Percentiles rank a stretch among this genome's conserved stretches.
phyloP scores from a whole-genome alignment of 306 rosid species.

The Quercus mongolica region DNA sequence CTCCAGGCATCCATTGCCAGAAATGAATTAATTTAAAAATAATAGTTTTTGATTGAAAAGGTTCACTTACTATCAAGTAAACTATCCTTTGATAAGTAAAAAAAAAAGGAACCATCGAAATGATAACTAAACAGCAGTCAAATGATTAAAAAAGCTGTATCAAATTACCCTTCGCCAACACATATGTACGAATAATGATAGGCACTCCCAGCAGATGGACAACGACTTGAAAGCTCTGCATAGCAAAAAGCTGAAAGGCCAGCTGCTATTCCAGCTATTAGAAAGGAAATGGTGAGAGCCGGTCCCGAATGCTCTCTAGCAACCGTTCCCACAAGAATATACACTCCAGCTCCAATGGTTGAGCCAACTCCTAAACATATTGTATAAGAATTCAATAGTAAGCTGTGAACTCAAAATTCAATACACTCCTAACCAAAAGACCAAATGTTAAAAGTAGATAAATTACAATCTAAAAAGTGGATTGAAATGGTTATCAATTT shows the following conservation, averaged over 20 bases:
- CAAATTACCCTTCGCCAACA: constrained; percentile 86
- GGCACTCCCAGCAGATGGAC: constrained; percentile 99
- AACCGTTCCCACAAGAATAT: constrained; percentile 94
- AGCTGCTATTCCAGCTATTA: constrained; percentile 90
- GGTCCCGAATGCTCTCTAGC: constrained; percentile 96
- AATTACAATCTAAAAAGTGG: constrained; percentile 3
- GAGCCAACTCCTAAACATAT: constrained; percentile 77
- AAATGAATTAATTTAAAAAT: not conserved
- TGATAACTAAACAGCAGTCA: not conserved
- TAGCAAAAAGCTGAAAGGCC: constrained; percentile 95
- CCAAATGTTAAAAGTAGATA: not conserved
- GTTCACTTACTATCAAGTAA: not conserved
- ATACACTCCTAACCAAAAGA: not conserved
- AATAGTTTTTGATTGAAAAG: not conserved
- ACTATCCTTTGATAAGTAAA: not conserved
- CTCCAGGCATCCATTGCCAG: not conserved
- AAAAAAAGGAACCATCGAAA: not conserved
- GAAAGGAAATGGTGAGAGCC: constrained; percentile 69
- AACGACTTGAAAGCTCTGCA: constrained; percentile 93
- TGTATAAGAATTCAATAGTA: not conserved
- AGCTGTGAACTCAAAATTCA: not conserved
- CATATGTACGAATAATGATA: constrained; percentile 93
- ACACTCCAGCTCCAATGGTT: constrained; percentile 95
- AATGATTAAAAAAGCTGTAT: not conserved
- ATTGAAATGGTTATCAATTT: not conserved